Evolutionary conservation across 805 yeast species (phyloP).

Genomic region (Candida quercuum): DNA sequence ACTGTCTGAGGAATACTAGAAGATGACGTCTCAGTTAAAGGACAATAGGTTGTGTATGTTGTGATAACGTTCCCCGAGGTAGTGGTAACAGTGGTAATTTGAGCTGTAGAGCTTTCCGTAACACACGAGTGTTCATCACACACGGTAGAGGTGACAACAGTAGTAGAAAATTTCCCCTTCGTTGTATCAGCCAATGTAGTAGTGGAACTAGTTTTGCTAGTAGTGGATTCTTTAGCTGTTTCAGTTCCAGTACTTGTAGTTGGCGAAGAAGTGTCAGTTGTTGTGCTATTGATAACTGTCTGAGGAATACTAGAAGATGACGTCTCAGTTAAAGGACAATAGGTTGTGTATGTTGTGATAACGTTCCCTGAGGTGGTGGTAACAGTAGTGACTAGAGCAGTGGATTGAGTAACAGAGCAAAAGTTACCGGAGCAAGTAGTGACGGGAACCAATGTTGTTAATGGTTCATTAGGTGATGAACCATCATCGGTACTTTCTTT

Average conservation of each 20-base stretch:
- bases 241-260: slow-evolving; percentile 9
- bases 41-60: slow-evolving; percentile 38
- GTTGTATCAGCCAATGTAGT: slow-evolving; percentile 25
- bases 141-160: background rate
- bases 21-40: slow-evolving; percentile 18
- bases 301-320: background rate
- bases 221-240: too few species aligned
- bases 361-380: slow-evolving; percentile 23
- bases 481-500: slow-evolving; percentile 22
- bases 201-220: background rate
- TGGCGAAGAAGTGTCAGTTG: slow-evolving; percentile 10
- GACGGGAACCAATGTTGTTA: background rate
- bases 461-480: too few species aligned
- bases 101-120: slow-evolving; percentile 21
- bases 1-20: background rate
- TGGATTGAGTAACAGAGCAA: slow-evolving; percentile 23
- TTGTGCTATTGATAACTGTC: background rate
- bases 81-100: slow-evolving; percentile 26
- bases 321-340: slow-evolving; percentile 30
- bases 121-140: slow-evolving; percentile 24
- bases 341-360: slow-evolving; percentile 35
- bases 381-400: slow-evolving; percentile 25
- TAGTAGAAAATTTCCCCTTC: too few species aligned
- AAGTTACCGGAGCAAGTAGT: slow-evolving; percentile 18
- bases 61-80: slow-evolving; percentile 26